Evolutionary conservation across 108 stramenopile genomes (phyloP).

Genomic region (Phaeodactylum tricornutum): DNA sequence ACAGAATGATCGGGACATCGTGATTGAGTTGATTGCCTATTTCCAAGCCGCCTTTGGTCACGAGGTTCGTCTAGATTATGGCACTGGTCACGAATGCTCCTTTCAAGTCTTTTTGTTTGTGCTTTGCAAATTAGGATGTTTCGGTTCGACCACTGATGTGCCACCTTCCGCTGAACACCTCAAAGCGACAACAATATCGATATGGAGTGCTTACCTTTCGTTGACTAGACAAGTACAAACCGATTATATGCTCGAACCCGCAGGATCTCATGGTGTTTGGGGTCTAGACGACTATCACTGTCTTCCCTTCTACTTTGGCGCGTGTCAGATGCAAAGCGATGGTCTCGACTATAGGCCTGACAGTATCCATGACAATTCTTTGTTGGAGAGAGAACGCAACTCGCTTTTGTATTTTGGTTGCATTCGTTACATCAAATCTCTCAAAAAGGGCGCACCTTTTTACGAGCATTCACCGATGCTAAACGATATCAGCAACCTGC

Average conservation of each 20-base stretch:
- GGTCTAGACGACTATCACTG: constrained; percentile 96
- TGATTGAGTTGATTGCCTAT: constrained; percentile 69
- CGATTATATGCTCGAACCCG: constrained; percentile 92
- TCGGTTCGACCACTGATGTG: constrained; percentile 18
- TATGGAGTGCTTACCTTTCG: constrained; percentile 59
- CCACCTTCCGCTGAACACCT: constrained; percentile 28
- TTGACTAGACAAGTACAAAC: constrained; percentile 70
- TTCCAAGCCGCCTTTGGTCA: constrained; percentile 84
- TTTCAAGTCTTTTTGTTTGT: constrained; percentile 79
- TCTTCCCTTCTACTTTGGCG: constrained; percentile 90
- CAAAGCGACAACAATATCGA: constrained; percentile 42
- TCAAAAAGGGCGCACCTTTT: constrained; percentile 86
- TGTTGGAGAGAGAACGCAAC: neutral
- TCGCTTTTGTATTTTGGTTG: constrained; percentile 67
- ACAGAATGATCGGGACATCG: constrained; percentile 30
- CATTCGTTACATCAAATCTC: constrained; percentile 69
- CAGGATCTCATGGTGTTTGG: constrained; percentile 94
- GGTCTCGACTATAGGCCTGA: constrained; percentile 7
- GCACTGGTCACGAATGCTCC: constrained; percentile 93
- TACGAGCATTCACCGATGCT: constrained; percentile 92
- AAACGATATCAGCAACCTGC: constrained; percentile 69
- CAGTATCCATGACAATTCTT: constrained; percentile 15
- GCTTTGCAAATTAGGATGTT: constrained; percentile 64
- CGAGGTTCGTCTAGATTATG: constrained; percentile 85
- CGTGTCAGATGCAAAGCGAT: constrained; percentile 51